These are phyloP conservation scores for Aureobasidium sp. DNA, from an alignment of 2,329 filamentous ascomycete species.

Conservation along the genomic window DNA sequence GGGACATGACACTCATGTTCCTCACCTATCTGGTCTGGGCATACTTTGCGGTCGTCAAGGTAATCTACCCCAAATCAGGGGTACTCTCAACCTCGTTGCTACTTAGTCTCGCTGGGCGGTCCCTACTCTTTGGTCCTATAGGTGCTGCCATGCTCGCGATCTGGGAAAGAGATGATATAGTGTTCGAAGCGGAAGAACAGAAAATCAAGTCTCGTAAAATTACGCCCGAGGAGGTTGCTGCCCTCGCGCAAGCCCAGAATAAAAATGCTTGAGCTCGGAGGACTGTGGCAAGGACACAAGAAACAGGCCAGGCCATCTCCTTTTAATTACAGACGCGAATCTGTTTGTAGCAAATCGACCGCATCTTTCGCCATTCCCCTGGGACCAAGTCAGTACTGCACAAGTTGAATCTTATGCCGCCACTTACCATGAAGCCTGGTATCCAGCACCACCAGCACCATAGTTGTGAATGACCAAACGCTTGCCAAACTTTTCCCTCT, in stretches of 20 bases:
- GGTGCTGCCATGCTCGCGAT: slow-evolving; percentile 4
- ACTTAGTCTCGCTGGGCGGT: neutral
- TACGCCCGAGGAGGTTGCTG: neutral
- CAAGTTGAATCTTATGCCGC: neutral
- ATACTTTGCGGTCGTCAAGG: neutral
- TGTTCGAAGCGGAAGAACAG: neutral
- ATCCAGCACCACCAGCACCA: slow-evolving; percentile 69
- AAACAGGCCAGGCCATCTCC: neutral
- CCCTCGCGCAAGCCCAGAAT: neutral
- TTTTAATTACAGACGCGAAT: neutral
- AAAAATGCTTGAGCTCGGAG: neutral
- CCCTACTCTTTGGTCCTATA: neutral
- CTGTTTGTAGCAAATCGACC: slow-evolving; percentile 6
- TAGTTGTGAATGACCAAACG: slow-evolving; percentile 67
- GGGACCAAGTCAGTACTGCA: neutral
- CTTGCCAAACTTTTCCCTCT: slow-evolving; percentile 58
- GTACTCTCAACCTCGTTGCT: neutral
- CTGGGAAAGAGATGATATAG: slow-evolving; percentile 9
- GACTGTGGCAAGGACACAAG: neutral
- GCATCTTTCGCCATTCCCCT: slow-evolving; percentile 15
- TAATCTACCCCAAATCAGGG: neutral
- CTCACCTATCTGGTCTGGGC: slow-evolving; percentile 2
- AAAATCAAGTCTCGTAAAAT: neutral
- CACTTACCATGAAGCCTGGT: slow-evolving; percentile 27
- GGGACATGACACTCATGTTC: slow-evolving; percentile 12